A percentile compares a stretch with the other conserved stretches of the same genome.
phyloP scores from a whole-genome alignment of 148 eudicot species.

The Fallopia convolvulus region DNA sequence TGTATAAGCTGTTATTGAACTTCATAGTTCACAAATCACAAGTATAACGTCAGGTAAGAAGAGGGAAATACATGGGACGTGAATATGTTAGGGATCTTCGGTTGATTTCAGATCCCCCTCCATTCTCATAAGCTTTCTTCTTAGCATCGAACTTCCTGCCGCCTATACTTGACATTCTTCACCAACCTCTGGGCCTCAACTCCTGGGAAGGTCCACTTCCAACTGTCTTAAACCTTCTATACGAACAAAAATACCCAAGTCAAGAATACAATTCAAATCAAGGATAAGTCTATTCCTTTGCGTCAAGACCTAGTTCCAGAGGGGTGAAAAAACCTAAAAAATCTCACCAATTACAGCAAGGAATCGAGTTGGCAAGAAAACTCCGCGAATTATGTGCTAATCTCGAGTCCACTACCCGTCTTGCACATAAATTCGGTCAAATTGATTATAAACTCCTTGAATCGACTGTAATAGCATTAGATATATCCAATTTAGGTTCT shows the following conservation, averaged over 20 bases:
- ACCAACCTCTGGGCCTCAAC: slow-evolving; percentile 10
- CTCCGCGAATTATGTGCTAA: neutral
- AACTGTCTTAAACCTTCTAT: neutral
- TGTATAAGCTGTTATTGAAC: neutral
- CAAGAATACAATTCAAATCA: neutral
- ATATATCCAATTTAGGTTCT: neutral
- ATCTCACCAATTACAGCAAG: neutral
- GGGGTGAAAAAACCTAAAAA: neutral
- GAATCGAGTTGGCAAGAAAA: neutral
- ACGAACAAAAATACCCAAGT: neutral
- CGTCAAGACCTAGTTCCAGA: neutral
- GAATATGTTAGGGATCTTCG: slow-evolving; percentile 35
- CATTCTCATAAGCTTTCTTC: slow-evolving; percentile 39
- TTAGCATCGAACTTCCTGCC: slow-evolving; percentile 37
- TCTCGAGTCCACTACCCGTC: neutral
- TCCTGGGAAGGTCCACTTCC: neutral
- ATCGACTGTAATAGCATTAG: neutral
- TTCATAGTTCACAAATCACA: neutral
- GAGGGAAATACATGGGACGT: slow-evolving; percentile 46
- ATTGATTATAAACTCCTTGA: neutral
- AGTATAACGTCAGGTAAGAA: neutral
- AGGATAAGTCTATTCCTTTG: neutral
- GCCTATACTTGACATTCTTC: slow-evolving; percentile 31
- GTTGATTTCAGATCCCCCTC: slow-evolving; percentile 22
- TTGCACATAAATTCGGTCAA: slow-evolving; percentile 2